These are phyloP conservation scores for Discostella pseudostelligera DNA, from an alignment of 108 stramenopile species.

Conservation along the genomic window DNA sequence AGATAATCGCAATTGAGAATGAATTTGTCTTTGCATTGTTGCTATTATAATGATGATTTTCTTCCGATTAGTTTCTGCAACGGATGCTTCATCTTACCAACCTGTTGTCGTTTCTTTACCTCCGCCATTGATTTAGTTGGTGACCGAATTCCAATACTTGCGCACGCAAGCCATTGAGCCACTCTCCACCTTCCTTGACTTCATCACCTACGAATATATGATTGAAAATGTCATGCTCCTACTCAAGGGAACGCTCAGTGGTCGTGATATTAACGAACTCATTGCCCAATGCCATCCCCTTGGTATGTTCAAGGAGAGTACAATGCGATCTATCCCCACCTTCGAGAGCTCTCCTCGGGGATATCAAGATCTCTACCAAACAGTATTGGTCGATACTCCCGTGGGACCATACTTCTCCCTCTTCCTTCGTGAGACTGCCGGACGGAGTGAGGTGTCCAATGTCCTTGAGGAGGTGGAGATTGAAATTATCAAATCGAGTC, in stretches of 20 bases:
- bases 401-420: constrained; percentile 95
- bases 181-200: constrained; percentile 95
- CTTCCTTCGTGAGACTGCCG: constrained; percentile 83
- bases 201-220: constrained; percentile 99
- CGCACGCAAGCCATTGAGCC: constrained; percentile 96
- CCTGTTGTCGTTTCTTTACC: not conserved
- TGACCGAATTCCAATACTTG: constrained; percentile 95
- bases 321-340: constrained; percentile 96
- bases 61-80: no score
- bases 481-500: constrained; percentile 97
- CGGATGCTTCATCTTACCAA: not conserved
- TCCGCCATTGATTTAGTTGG: constrained; percentile 64
- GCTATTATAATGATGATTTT: no score
- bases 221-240: constrained; percentile 99
- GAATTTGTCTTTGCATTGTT: no score
- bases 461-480: constrained; percentile 98
- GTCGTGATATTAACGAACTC: constrained; percentile 95
- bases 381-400: constrained; percentile 98
- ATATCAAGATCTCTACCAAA: constrained; percentile 97
- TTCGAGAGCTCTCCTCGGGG: constrained; percentile 93
- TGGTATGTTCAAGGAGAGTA: constrained; percentile 96
- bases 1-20: no score
- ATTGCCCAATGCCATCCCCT: constrained; percentile 98
- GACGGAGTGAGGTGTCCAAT: constrained; percentile 73
- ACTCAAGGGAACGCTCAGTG: constrained; percentile 93